Conservation (phyloP, 2,329 filamentous ascomycete genomes). For the Penicillium sp. region DNA sequence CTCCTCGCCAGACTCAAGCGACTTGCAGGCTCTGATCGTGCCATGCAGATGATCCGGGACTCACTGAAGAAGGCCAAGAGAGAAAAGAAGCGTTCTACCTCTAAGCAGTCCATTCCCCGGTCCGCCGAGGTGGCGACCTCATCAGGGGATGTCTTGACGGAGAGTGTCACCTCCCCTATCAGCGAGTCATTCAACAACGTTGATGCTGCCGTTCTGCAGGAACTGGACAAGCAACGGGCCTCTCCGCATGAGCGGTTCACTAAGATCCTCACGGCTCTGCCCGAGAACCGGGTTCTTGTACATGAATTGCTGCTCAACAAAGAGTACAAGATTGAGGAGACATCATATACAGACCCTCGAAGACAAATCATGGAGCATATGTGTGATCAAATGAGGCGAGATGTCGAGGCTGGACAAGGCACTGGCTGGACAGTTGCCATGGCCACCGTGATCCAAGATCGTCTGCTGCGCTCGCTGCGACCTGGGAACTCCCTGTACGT, state of each 20-base stretch:
- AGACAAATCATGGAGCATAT: slow-evolving; percentile 55
- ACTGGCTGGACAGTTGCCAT: slow-evolving; percentile 60
- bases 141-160: slow-evolving; percentile 32
- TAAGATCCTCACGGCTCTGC: slow-evolving; percentile 56
- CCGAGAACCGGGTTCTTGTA: slow-evolving; percentile 57
- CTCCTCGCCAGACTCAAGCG: slow-evolving; percentile 59
- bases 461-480: slow-evolving; percentile 55
- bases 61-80: slow-evolving; percentile 57
- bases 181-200: slow-evolving; percentile 40
- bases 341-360: slow-evolving; percentile 47
- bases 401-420: slow-evolving; percentile 52
- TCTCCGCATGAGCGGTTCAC: slow-evolving; percentile 42
- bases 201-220: slow-evolving; percentile 31
- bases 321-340: slow-evolving; percentile 56
- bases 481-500: slow-evolving; percentile 58
- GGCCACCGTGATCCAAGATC: slow-evolving; percentile 60
- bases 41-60: slow-evolving; percentile 55
- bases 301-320: slow-evolving; percentile 62
- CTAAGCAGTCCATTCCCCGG: slow-evolving; percentile 55
- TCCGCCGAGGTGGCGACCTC: slow-evolving; percentile 43
- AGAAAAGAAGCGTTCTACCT: slow-evolving; percentile 47
- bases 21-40: slow-evolving; percentile 56
- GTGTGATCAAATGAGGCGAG: slow-evolving; percentile 55
- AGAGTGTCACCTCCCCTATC: slow-evolving; percentile 38
- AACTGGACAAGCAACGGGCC: slow-evolving; percentile 32